Conservation (phyloP, 495 filamentous ascomycete species). For the Penicillium odoratum region DNA sequence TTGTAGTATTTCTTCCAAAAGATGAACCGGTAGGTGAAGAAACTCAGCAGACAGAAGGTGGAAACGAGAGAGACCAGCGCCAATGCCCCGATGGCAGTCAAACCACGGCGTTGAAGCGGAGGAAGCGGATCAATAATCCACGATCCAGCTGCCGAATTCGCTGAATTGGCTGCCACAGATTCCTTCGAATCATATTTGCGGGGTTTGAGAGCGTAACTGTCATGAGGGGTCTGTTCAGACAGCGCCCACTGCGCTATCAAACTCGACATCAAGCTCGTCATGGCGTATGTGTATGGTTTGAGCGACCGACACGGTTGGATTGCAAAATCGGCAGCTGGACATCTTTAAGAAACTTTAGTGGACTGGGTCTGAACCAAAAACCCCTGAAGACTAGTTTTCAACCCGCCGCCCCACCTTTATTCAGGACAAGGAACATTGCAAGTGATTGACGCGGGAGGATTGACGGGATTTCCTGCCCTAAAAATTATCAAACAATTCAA, state of each 20-base stretch:
- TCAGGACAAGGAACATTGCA: neutral
- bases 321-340: neutral
- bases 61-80: conserved; percentile 56
- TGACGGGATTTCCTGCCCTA: neutral
- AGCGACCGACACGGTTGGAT: neutral
- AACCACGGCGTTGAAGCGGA: conserved; percentile 40
- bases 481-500: neutral
- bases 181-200: conserved; percentile 8
- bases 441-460: neutral
- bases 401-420: neutral
- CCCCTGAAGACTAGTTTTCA: neutral
- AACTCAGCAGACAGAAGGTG: conserved; percentile 45
- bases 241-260: conserved; percentile 13
- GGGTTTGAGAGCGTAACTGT: neutral
- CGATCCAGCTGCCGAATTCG: conserved; percentile 18
- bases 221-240: neutral
- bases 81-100: conserved; percentile 50
- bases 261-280: conserved; percentile 12
- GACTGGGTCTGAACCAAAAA: neutral
- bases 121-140: conserved; percentile 42
- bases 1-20: conserved; percentile 46
- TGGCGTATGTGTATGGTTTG: neutral
- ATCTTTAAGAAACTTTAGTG: neutral
- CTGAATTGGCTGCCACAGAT: conserved; percentile 17
- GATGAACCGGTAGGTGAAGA: conserved; percentile 52